A percentile compares a stretch with the other conserved stretches of the same genome.
These are phyloP conservation scores for Agrocybe chaxingu DNA, from an alignment of 768 basidiomycete species.

Conservation along the genomic window DNA sequence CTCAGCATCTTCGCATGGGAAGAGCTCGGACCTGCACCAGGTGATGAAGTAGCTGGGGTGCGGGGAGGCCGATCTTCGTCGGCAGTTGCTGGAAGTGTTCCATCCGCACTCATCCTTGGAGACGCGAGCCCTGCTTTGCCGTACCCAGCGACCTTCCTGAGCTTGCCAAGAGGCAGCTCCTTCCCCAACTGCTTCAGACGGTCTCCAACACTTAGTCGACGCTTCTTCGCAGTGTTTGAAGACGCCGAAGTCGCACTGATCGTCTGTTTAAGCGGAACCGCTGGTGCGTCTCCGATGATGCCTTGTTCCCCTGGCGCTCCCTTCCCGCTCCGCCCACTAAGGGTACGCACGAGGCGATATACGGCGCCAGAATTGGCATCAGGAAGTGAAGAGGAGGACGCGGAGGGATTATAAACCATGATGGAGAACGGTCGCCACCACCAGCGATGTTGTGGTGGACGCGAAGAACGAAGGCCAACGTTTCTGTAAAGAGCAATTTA, in stretches of 20 bases:
- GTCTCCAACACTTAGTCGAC: slow-evolving; percentile 5
- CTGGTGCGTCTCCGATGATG: neutral
- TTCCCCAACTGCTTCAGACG: slow-evolving; percentile 13
- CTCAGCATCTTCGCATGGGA: slow-evolving; percentile 10
- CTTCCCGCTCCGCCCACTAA: slow-evolving; percentile 8
- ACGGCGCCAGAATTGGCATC: neutral
- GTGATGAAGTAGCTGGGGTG: neutral
- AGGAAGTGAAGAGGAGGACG: too few relatives aligned
- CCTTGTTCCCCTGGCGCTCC: neutral
- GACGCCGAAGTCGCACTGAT: slow-evolving; percentile 4
- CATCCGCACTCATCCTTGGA: neutral
- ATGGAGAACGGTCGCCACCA: too few relatives aligned
- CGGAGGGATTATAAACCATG: too few relatives aligned
- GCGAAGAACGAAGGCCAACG: too few relatives aligned
- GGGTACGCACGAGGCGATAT: slow-evolving; percentile 8
- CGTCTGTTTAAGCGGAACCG: neutral
- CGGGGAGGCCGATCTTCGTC: neutral
- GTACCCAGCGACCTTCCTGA: slow-evolving; percentile 1
- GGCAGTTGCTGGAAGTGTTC: neutral
- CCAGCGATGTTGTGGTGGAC: too few relatives aligned
- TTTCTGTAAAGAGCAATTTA: too few relatives aligned
- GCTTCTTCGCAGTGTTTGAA: slow-evolving; percentile 5
- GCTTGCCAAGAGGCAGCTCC: slow-evolving; percentile 8
- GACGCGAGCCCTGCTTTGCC: slow-evolving; percentile 3
- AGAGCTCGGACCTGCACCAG: too few relatives aligned